Evolutionary conservation across 164 flowering plant genomes (phyloP).

Genomic region (Vitis rotundifolia): DNA sequence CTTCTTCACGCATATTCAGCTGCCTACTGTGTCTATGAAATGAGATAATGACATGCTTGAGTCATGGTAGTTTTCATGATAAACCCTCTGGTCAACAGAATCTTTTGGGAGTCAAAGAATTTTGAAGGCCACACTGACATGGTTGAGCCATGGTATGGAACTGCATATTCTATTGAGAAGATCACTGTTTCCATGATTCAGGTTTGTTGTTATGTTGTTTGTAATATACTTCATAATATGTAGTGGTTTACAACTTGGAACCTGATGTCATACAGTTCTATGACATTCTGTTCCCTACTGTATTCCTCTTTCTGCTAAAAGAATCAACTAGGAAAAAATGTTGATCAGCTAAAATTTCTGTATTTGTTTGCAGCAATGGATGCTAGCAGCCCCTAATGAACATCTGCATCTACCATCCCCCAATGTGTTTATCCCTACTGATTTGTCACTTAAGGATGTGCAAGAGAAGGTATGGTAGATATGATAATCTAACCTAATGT

Average conservation of each 20-base stretch:
- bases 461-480: conserved; percentile 47
- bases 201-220: conserved; percentile 43
- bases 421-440: conserved; percentile 87
- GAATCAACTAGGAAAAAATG: too few relatives aligned
- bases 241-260: not conserved
- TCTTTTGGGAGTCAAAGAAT: conserved; percentile 90
- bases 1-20: not conserved
- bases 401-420: conserved; percentile 72
- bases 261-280: too few relatives aligned
- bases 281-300: too few relatives aligned
- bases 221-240: not conserved
- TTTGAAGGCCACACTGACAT: conserved; percentile 81
- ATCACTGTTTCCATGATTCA: conserved; percentile 50
- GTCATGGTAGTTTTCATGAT: conserved; percentile 1
- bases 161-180: conserved; percentile 74
- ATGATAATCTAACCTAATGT: not conserved
- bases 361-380: conserved; percentile 69
- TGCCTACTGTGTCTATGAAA: not conserved
- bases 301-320: too few relatives aligned
- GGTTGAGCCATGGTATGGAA: conserved; percentile 97
- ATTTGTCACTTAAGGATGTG: conserved; percentile 63
- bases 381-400: conserved; percentile 61
- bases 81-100: conserved; percentile 42
- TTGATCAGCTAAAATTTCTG: not conserved
- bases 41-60: not conserved